A percentile compares a stretch with the other conserved stretches of the same genome.
phyloP scores from a whole-genome alignment of 306 rosid species.

The Quercus parvula region DNA sequence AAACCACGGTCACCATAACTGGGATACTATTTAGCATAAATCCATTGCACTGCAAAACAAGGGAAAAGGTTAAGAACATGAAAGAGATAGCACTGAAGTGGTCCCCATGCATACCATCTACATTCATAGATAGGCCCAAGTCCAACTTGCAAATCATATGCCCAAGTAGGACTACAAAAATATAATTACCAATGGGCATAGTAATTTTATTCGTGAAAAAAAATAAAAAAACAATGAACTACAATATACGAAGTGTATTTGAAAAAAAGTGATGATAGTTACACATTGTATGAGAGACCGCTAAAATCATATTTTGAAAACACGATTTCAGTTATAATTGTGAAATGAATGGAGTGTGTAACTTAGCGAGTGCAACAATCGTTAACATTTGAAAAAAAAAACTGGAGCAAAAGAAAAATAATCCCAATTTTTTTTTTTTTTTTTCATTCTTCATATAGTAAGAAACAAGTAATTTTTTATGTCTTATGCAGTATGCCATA shows the following conservation, averaged over 20 bases:
- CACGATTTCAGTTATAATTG: too few relatives aligned
- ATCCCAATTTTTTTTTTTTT: not conserved
- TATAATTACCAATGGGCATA: not conserved
- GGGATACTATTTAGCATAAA: constrained; percentile 89
- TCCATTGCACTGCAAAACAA: constrained; percentile 67
- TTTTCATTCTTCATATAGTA: not conserved
- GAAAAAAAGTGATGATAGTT: not conserved
- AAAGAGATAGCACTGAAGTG: not conserved
- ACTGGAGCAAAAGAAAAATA: too few relatives aligned
- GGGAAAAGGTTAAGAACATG: constrained; percentile 18
- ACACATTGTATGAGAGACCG: too few relatives aligned
- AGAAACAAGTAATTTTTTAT: constrained; percentile 2
- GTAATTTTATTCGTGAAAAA: not conserved
- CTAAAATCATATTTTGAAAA: too few relatives aligned
- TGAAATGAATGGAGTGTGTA: too few relatives aligned
- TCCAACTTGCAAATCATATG: not conserved
- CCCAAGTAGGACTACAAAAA: not conserved
- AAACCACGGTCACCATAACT: constrained; percentile 85
- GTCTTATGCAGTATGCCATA: constrained; percentile 24
- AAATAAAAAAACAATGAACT: not conserved
- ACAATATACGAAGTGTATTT: not conserved
- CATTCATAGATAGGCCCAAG: not conserved
- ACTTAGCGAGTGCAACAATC: too few relatives aligned
- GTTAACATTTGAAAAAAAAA: too few relatives aligned
- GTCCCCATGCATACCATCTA: constrained; percentile 11